phyloP scores from a whole-genome alignment of 140 eudicot species.

The Anethum foeniculum region DNA sequence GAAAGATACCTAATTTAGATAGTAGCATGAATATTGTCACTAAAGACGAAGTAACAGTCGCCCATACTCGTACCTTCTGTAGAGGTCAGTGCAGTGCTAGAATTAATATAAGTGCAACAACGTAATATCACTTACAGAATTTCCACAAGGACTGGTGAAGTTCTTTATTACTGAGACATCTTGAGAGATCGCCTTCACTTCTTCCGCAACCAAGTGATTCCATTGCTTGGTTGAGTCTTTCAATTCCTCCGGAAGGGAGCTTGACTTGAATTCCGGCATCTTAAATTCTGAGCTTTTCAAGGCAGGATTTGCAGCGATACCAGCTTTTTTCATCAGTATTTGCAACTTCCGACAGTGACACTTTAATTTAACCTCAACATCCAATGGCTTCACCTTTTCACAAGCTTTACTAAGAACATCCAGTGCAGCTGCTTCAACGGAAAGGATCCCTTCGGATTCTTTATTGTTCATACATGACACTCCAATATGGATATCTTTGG shows the following conservation, averaged over 20 bases:
- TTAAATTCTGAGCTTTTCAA: conserved; percentile 20
- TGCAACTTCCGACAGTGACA: conserved; percentile 74
- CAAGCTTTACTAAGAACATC: conserved; percentile 63
- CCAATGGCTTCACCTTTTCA: conserved; percentile 50
- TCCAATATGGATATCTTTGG: conserved; percentile 43
- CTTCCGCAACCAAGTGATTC: conserved; percentile 57
- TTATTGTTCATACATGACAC: conserved; percentile 26
- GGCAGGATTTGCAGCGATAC: conserved; percentile 37
- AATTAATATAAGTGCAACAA: conserved; percentile 1
- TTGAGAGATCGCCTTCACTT: conserved; percentile 73
- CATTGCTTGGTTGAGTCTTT: conserved; percentile 43
- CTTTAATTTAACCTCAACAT: conserved; percentile 47
- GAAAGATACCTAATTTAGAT: neutral
- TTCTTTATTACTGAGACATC: conserved; percentile 56
- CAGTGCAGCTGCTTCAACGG: conserved; percentile 65
- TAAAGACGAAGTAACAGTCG: neutral
- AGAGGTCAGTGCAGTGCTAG: neutral
- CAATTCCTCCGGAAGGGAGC: conserved; percentile 34
- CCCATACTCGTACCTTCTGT: neutral
- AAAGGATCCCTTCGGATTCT: conserved; percentile 35
- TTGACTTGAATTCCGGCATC: conserved; percentile 17
- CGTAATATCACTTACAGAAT: conserved; percentile 43
- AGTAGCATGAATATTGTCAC: neutral
- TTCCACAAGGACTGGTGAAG: conserved; percentile 33
- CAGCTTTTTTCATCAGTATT: conserved; percentile 61